A percentile compares a stretch with the other conserved stretches of the same genome.
Evolutionary conservation across 768 basidiomycete genomes (phyloP).

Genomic region (Boletellus sp.): DNA sequence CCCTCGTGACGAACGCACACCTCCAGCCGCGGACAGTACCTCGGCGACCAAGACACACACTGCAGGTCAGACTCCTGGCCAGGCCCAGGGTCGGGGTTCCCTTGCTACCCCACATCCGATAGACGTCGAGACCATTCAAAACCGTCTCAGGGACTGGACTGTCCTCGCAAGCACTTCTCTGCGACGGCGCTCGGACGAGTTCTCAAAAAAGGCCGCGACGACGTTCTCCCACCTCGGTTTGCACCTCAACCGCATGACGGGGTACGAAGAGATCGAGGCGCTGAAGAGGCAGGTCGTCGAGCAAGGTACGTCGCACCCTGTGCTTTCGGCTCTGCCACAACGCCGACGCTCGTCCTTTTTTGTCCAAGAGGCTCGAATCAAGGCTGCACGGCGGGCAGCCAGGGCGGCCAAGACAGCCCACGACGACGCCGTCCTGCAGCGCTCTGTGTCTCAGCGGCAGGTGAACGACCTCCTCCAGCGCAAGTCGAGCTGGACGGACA

Average conservation of each 20-base stretch:
- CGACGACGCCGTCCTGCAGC: constrained; percentile 72
- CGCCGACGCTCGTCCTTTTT: not conserved
- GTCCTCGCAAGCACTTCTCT: constrained; percentile 29
- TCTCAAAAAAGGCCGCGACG: constrained; percentile 52
- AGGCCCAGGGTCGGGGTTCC: not conserved
- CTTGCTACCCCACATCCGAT: not conserved
- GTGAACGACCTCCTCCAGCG: constrained; percentile 94
- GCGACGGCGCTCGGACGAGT: constrained; percentile 52
- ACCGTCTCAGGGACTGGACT: constrained; percentile 46
- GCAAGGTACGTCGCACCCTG: constrained; percentile 55
- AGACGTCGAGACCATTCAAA: constrained; percentile 35
- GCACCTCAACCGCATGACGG: constrained; percentile 82
- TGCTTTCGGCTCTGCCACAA: too few species aligned
- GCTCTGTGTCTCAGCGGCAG: constrained; percentile 87
- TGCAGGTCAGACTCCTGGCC: not conserved
- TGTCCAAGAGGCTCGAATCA: constrained; percentile 67
- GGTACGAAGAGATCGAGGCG: constrained; percentile 86
- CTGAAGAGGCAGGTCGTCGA: constrained; percentile 73
- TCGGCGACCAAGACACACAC: constrained; percentile 1
- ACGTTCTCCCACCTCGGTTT: constrained; percentile 72
- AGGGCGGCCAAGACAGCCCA: constrained; percentile 70
- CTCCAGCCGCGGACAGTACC: constrained; percentile 3
- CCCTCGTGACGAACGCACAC: not conserved
- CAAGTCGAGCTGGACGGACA: constrained; percentile 89
- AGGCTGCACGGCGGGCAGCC: constrained; percentile 61